Conservation (phyloP, 257 asterid genomes). For the Primulina tabacum region DNA sequence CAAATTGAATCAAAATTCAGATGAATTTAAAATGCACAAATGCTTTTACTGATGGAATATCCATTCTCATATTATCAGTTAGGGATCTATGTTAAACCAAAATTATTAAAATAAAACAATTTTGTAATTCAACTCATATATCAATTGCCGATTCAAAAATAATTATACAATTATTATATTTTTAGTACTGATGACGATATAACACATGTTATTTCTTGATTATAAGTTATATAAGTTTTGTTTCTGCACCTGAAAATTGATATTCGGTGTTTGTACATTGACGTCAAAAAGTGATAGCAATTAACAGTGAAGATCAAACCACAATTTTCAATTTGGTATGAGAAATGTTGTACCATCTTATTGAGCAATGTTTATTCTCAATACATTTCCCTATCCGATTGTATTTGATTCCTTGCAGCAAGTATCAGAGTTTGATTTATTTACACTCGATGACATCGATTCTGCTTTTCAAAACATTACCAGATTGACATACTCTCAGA, state of each 20-base stretch:
- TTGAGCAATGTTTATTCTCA: background rate
- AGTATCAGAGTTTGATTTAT: conserved; percentile 90
- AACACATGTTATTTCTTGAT: background rate
- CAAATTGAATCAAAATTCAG: too few relatives aligned
- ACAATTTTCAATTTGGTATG: background rate
- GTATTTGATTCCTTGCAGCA: conserved; percentile 57
- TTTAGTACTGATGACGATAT: background rate
- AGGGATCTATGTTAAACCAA: background rate
- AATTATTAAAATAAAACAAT: too few relatives aligned
- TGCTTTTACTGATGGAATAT: background rate
- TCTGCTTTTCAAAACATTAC: conserved; percentile 76
- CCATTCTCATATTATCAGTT: too few relatives aligned
- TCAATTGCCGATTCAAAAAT: background rate
- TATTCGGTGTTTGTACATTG: background rate
- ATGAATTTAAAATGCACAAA: background rate
- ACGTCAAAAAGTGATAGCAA: too few relatives aligned
- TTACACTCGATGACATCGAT: conserved; percentile 93
- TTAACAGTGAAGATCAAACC: background rate
- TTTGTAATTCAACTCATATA: too few relatives aligned
- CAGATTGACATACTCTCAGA: conserved; percentile 91
- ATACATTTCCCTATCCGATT: conserved; percentile 21
- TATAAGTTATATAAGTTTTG: too few relatives aligned
- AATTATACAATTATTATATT: too few relatives aligned
- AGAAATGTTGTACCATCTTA: background rate
- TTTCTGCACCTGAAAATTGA: background rate